Evolutionary conservation across 2,329 filamentous ascomycete species (phyloP), one percentile per base, ranked within the genome.

Genomic region (Verticillium nonalfalfae): DNA sequence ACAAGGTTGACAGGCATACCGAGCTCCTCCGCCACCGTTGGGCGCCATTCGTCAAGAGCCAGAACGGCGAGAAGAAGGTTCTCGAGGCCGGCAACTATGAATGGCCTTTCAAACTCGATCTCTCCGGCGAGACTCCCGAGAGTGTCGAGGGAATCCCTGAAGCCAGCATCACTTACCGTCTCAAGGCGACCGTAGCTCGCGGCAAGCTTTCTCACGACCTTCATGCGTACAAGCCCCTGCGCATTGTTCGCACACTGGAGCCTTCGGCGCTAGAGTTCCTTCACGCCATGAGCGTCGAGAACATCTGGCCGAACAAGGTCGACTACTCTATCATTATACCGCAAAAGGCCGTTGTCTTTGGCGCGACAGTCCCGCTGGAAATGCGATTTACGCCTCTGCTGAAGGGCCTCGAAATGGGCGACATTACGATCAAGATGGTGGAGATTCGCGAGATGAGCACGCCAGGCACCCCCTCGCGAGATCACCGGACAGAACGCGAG

Each of bases 251-350:
- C 61, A 94, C 91, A 0, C 78, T 93, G 56, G 89, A 91, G 63
- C 84, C 90, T 11, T 88, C 87, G 58, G 89, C 90, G 11, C 80
- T 93, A 62, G 90, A 94, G 71, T 84, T 93, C 64, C 82, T 90
- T 40, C 90, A 98, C 74, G 89, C 92, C 57, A 95, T 97, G 91
- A 91, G 91, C 65, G 93, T 98, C 66, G 93, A 97, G 75, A 97
- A 97, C 71, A 90, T 96, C 65, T 99, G 95, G 95, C 90, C 93
- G 6, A 95, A 97, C 79, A 99, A 99, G 80, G 85, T 98, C 68
- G 91, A 96, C 73, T 99, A 99, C 77, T 94, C 92, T 35, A 93
- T 99, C 65, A 87, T 91, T 62, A 91, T 96, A 11, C 94, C 95
- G 0, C 93, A 92, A 70, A 97, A 97, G 78, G 95, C 95, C 1